Percentiles rank a stretch among this genome's conserved stretches.
phyloP scores from a whole-genome alignment of 2,329 filamentous ascomycete genomes.

The Ophiostoma piceae region DNA sequence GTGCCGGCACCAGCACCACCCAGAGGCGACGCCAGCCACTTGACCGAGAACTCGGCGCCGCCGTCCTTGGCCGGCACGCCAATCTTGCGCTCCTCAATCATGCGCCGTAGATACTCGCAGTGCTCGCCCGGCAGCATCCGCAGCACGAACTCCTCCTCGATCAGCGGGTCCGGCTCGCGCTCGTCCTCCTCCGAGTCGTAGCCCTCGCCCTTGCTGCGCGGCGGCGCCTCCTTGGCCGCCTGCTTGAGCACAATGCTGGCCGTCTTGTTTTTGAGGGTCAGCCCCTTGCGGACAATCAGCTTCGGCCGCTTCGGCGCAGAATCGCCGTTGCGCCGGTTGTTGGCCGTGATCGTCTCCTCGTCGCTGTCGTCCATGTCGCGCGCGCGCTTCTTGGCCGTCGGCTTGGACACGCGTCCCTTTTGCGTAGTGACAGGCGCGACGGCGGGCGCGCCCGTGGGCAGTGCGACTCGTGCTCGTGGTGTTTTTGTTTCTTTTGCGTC shows the following conservation, averaged over 20 bases:
- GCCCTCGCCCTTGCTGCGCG: constrained; percentile 72
- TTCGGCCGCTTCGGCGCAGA: constrained; percentile 49
- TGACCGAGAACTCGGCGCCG: constrained; percentile 72
- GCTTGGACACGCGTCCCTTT: constrained; percentile 54
- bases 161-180: constrained; percentile 75
- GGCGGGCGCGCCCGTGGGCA: background rate
- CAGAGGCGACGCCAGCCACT: constrained; percentile 53
- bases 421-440: constrained; percentile 45
- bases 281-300: constrained; percentile 38
- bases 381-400: constrained; percentile 58
- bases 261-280: constrained; percentile 31
- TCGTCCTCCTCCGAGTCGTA: constrained; percentile 97
- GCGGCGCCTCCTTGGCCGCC: constrained; percentile 52
- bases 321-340: background rate
- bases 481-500: too few relatives aligned
- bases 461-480: background rate
- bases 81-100: constrained; percentile 71
- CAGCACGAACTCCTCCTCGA: constrained; percentile 84
- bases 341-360: constrained; percentile 30
- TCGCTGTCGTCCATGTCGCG: constrained; percentile 52
- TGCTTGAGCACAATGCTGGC: constrained; percentile 38
- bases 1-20: too few relatives aligned
- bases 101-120: constrained; percentile 72
- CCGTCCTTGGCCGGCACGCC: constrained; percentile 59
- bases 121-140: constrained; percentile 84